Base-by-base conservation (phyloP, 306 rosid species). In the Glycine tomentella region DNA sequence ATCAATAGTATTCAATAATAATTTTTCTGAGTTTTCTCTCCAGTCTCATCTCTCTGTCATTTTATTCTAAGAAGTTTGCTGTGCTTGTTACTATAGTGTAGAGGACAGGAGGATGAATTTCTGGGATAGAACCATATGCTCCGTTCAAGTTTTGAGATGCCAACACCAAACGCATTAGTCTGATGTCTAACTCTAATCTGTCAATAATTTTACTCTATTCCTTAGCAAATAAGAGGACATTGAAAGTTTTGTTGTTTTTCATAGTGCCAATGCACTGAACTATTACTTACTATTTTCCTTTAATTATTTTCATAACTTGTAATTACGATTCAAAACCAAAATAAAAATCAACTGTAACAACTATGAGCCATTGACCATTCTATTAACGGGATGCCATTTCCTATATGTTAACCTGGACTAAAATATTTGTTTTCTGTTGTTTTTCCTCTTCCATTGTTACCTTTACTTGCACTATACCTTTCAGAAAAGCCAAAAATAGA, bases 101-200 rank as follows among this genome's bases (percentile, higher is more conserved):
- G 65, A 76, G 71, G 14, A 59, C 66, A 36, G 59, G 59, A 59
- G 59, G 81, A 42, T 8, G 40, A 64, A 65, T 11, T 76, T 34
- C 71, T 40, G 56, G 67, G 64, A 48, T 25, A 12, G 25, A 71
- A 72, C 13, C 13, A 33, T 56, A 46, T 68, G 44, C 17, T 34
- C 57, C 5, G 3, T 61, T 76, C 51, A 58, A 52, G 82, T 70
- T 63, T 69, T 36, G 3, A 50, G 74, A 59, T 20, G 67, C 56
- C 34, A 75, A 48, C 42, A 13, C 64, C 53, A 16, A 59, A 59
- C 1, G 3, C 34, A 25, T 66, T 17, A 33, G 57, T 17, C 50
- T 68, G 63, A 31, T 67, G 62, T 74, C 69, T 36, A 3, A 16
- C n/a, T 36, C 2, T 10, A 33, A 34, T 0, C 44, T 59, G 56